Evolutionary conservation across 164 flowering plant species (phyloP).

Genomic region (Sedum album): DNA sequence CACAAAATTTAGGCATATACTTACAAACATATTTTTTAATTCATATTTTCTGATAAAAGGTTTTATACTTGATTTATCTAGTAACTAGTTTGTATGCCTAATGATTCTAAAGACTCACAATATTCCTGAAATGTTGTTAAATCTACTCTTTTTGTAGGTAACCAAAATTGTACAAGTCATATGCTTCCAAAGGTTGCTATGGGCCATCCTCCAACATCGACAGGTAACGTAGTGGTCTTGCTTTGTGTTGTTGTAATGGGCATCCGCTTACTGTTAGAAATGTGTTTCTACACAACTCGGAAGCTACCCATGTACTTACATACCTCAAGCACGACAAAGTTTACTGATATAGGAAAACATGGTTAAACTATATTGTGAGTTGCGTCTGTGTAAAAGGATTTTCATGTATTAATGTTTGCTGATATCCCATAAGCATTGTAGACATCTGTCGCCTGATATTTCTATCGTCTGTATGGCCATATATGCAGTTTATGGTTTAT

Average conservation of each 20-base stretch:
- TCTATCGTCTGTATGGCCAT: not conserved
- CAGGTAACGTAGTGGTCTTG: slow-evolving; percentile 20
- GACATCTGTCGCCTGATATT: not conserved
- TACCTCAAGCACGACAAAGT: not conserved
- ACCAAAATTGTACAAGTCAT: slow-evolving; percentile 15
- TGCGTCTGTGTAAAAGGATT: not conserved
- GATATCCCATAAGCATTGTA: not conserved
- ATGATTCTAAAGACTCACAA: not conserved
- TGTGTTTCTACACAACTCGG: not conserved
- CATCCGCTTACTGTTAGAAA: not conserved
- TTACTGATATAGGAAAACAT: not conserved
- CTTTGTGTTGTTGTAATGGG: not conserved
- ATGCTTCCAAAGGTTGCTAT: slow-evolving; percentile 9
- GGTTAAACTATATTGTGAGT: not conserved
- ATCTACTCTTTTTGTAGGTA: slow-evolving; percentile 25
- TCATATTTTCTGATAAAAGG: not conserved
- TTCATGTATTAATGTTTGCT: not conserved
- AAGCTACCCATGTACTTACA: not conserved
- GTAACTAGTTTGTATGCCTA: not conserved
- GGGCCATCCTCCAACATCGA: slow-evolving; percentile 13
- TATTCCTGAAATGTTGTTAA: not conserved
- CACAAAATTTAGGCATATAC: too few species aligned
- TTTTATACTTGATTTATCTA: not conserved
- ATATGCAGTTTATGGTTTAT: too few species aligned
- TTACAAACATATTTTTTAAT: too few species aligned